These are phyloP conservation scores for Capsicum pubescens DNA, from an alignment of 257 asterid species.

Conservation along the genomic window DNA sequence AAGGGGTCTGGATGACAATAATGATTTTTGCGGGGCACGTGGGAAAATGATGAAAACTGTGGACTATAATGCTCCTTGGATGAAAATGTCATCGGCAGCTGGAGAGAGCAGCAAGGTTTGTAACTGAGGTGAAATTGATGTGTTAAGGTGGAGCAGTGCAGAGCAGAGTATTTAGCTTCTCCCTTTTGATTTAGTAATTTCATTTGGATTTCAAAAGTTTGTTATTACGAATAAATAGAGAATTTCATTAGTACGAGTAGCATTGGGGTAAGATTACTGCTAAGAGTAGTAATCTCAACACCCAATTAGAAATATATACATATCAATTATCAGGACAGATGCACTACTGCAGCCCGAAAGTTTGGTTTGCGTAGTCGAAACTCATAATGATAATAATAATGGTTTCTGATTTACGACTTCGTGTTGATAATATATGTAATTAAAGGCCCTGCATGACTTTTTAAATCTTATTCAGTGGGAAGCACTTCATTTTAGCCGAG, in stretches of 20 bases:
- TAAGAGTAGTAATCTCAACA: not conserved
- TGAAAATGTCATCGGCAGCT: slow-evolving; percentile 44
- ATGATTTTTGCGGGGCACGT: slow-evolving; percentile 35
- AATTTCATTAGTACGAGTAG: not conserved
- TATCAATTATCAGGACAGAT: not conserved
- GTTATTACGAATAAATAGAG: not conserved
- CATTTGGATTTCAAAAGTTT: not conserved
- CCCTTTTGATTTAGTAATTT: not conserved
- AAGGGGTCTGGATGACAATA: slow-evolving; percentile 51
- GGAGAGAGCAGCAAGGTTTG: slow-evolving; percentile 49
- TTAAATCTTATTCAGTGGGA: too few relatives aligned
- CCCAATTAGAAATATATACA: not conserved
- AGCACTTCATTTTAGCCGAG: too few relatives aligned
- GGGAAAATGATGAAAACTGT: slow-evolving; percentile 50
- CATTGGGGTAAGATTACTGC: not conserved
- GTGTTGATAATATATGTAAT: not conserved
- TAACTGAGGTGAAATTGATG: not conserved
- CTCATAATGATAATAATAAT: not conserved
- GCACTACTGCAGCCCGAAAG: not conserved
- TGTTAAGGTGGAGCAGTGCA: not conserved
- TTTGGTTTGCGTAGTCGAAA: not conserved
- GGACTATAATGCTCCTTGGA: slow-evolving; percentile 51
- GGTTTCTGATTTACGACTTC: not conserved
- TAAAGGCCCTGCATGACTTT: not conserved
- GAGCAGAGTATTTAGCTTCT: slow-evolving; percentile 7